These are phyloP conservation scores for Aurantiochytrium sp. DNA, from an alignment of 108 stramenopile species.

Conservation along the genomic window DNA sequence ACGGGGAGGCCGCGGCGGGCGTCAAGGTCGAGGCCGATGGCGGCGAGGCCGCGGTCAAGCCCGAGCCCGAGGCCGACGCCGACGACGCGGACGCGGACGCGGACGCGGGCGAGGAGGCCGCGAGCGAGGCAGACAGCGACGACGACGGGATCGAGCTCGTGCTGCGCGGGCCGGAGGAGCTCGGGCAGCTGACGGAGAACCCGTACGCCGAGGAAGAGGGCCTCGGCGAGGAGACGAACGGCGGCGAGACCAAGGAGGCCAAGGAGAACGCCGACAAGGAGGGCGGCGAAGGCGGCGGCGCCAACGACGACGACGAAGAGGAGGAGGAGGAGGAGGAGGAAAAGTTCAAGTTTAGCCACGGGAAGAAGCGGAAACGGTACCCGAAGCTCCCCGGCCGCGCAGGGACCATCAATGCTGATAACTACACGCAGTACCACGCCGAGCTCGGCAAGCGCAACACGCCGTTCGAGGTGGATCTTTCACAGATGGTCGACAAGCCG, in stretches of 20 bases:
- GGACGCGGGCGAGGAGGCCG: not conserved
- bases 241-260: not conserved
- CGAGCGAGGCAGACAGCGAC: not conserved
- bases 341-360: slow-evolving; percentile 28
- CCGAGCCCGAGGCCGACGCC: too few relatives aligned
- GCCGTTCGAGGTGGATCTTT: slow-evolving; percentile 17
- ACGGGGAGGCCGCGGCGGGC: not conserved
- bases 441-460: slow-evolving; percentile 22
- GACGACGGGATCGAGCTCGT: slow-evolving; percentile 16
- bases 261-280: not conserved
- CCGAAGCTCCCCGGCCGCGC: slow-evolving; percentile 27
- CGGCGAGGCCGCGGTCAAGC: not conserved
- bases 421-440: not conserved
- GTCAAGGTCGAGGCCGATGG: not conserved
- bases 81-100: not conserved
- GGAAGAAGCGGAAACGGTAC: not conserved
- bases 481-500: slow-evolving; percentile 10
- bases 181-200: not conserved
- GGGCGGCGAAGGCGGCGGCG: not conserved
- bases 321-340: slow-evolving; percentile 1
- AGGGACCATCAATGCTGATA: not conserved
- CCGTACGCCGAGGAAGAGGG: not conserved
- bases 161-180: not conserved
- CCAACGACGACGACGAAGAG: not conserved
- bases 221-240: not conserved